Conservation (phyloP, 306 rosid genomes). For the Casuarina glauca region DNA sequence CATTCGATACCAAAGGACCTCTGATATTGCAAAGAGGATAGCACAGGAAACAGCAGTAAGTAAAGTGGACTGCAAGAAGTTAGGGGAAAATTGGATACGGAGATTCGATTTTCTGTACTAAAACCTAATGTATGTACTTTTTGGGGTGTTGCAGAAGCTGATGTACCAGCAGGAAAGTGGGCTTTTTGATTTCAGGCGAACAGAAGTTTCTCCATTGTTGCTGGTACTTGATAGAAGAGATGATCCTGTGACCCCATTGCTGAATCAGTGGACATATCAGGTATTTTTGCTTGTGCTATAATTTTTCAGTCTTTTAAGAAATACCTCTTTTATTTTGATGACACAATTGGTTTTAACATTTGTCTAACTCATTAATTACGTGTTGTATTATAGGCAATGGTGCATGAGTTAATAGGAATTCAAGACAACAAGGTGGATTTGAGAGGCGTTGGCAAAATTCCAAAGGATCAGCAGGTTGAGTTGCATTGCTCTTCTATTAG, state of each 20-base stretch:
- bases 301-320: slow-evolving; percentile 17
- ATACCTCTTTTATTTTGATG: slow-evolving; percentile 11
- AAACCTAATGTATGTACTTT: slow-evolving; percentile 31
- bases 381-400: slow-evolving; percentile 76
- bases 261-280: slow-evolving; percentile 99
- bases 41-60: slow-evolving; percentile 86
- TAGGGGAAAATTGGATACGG: background rate
- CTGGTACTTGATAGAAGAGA: slow-evolving; percentile 96
- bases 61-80: slow-evolving; percentile 3
- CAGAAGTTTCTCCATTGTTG: slow-evolving; percentile 81
- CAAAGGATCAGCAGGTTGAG: slow-evolving; percentile 91
- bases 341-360: slow-evolving; percentile 10
- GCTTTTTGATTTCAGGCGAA: slow-evolving; percentile 89
- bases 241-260: slow-evolving; percentile 88
- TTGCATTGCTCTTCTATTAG: slow-evolving; percentile 19
- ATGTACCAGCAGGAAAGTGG: slow-evolving; percentile 97
- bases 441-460: slow-evolving; percentile 62
- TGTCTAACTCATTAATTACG: slow-evolving; percentile 20
- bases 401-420: slow-evolving; percentile 93
- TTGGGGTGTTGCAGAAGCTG: slow-evolving; percentile 70
- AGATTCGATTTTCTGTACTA: background rate
- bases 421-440: slow-evolving; percentile 93
- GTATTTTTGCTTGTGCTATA: slow-evolving; percentile 35
- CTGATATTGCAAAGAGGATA: slow-evolving; percentile 85
- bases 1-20: slow-evolving; percentile 89